A percentile compares a stretch with the other conserved stretches of the same genome.
These are phyloP conservation scores for Lasiodiplodia gonubiensis DNA, from an alignment of 2,329 filamentous ascomycete species.

Conservation along the genomic window DNA sequence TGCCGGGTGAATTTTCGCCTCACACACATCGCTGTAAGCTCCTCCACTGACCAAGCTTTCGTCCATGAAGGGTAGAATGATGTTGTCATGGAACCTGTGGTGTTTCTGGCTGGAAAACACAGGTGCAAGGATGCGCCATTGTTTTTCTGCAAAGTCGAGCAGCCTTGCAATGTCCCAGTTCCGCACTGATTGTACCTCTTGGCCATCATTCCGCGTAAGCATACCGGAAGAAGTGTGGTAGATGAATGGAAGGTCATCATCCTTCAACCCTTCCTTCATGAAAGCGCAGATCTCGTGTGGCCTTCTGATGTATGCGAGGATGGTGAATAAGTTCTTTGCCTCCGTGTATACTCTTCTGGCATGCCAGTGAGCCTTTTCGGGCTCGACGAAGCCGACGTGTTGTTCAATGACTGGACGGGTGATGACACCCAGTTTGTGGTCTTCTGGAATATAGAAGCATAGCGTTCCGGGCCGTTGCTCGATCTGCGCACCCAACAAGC, in stretches of 20 bases:
- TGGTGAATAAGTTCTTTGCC: slow-evolving; percentile 17
- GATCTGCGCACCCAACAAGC: too few relatives aligned
- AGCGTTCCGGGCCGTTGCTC: too few relatives aligned
- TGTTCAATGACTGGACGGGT: too few relatives aligned
- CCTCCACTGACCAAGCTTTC: background rate
- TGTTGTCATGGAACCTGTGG: background rate
- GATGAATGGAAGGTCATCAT: background rate
- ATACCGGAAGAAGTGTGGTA: background rate
- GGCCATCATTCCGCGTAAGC: background rate
- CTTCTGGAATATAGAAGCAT: too few relatives aligned
- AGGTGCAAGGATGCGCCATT: background rate
- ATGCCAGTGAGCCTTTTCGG: too few relatives aligned
- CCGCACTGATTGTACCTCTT: background rate
- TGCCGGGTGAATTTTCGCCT: background rate
- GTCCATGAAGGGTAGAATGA: background rate
- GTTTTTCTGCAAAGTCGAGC: background rate
- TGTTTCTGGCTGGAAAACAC: background rate
- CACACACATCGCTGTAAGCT: slow-evolving; percentile 28
- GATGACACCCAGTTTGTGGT: too few relatives aligned
- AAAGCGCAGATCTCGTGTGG: background rate
- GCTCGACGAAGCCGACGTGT: too few relatives aligned
- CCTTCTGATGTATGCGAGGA: slow-evolving; percentile 12
- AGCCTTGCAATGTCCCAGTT: background rate
- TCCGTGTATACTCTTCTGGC: slow-evolving; percentile 1
- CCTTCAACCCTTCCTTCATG: background rate